A percentile compares a stretch with the other conserved stretches of the same genome.
Conservation (phyloP, 495 filamentous ascomycete species). For the Penicillium atrosanguineum region DNA sequence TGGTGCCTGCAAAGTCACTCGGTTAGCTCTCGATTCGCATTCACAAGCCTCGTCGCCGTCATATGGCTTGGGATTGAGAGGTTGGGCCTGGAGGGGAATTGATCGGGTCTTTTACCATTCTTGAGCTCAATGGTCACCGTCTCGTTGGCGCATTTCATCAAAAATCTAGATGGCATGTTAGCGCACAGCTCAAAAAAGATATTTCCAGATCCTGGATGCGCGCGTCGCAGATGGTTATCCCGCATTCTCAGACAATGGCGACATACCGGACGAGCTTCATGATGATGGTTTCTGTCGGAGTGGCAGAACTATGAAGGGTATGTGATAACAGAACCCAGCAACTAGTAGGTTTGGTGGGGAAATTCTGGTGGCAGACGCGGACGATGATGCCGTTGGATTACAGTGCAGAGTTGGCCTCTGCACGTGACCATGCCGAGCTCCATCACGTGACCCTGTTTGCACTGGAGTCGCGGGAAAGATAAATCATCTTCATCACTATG, state of each 20-base stretch:
- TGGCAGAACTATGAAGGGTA: not conserved
- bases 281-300: constrained; percentile 29
- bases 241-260: not conserved
- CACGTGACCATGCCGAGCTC: constrained; percentile 5
- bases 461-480: not conserved
- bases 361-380: constrained; percentile 9
- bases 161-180: constrained; percentile 61
- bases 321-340: constrained; percentile 3
- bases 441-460: constrained; percentile 8
- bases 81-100: not conserved
- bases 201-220: constrained; percentile 9
- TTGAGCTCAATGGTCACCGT: constrained; percentile 97
- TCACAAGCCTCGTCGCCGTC: not conserved
- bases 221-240: constrained; percentile 9
- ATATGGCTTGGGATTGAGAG: not conserved
- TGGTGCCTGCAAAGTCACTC: constrained; percentile 61
- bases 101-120: constrained; percentile 64
- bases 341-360: constrained; percentile 12
- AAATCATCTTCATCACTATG: not conserved
- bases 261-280: constrained; percentile 99
- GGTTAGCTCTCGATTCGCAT: not conserved
- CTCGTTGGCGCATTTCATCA: constrained; percentile 99
- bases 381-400: constrained; percentile 16
- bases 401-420: constrained; percentile 17
- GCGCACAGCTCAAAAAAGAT: constrained; percentile 14